These are phyloP conservation scores for Cercospora canescens DNA, from an alignment of 2,329 filamentous ascomycete species.

Conservation along the genomic window DNA sequence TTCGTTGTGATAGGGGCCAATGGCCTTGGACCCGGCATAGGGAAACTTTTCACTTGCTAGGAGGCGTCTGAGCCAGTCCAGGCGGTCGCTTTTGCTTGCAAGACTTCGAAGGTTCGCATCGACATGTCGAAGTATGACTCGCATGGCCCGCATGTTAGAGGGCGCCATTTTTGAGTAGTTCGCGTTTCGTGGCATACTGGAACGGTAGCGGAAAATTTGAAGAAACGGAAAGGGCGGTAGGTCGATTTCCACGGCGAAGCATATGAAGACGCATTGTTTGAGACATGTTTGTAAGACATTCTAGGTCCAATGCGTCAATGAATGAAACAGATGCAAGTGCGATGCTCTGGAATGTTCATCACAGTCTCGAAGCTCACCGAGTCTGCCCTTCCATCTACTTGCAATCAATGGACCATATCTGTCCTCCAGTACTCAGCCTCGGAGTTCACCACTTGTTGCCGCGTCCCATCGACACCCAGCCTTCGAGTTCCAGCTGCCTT, in stretches of 20 bases:
- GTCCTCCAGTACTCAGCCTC: not conserved
- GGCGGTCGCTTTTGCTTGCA: not conserved
- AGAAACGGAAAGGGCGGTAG: not conserved
- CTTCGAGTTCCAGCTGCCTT: not conserved
- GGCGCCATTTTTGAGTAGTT: not conserved
- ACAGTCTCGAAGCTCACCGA: not conserved
- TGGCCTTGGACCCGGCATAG: not conserved
- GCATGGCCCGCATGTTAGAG: conserved; percentile 1
- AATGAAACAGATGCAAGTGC: not conserved
- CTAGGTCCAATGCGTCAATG: not conserved
- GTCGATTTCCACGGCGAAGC: not conserved
- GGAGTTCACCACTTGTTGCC: not conserved
- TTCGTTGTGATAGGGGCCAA: not conserved
- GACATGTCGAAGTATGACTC: not conserved
- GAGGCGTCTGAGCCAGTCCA: not conserved
- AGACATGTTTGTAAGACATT: not conserved
- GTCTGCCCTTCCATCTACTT: not conserved
- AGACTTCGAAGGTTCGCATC: not conserved
- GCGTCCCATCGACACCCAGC: not conserved
- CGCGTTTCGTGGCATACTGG: not conserved
- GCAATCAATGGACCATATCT: not conserved
- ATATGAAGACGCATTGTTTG: not conserved
- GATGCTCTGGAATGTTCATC: not conserved
- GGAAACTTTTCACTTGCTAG: not conserved
- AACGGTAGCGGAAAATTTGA: not conserved